Evolutionary conservation across 352 stramenopile species (phyloP).

Genomic region (Globisporangium parvum): DNA sequence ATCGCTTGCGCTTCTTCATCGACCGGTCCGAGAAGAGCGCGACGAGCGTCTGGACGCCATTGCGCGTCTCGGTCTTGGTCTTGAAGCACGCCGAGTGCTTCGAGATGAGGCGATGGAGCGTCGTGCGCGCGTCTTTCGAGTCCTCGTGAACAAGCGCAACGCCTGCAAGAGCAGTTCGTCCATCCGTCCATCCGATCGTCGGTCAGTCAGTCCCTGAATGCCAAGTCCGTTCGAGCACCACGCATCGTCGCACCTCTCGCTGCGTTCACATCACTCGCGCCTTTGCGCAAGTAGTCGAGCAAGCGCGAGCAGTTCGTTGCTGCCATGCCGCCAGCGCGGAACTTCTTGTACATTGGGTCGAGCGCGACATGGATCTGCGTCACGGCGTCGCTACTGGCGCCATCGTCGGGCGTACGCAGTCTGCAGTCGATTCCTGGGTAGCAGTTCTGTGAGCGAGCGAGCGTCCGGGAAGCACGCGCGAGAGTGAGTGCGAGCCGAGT

Average conservation of each 20-base stretch:
- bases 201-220: not conserved
- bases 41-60: conserved; percentile 38
- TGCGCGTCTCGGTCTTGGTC: conserved; percentile 51
- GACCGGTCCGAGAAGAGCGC: conserved; percentile 57
- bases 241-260: conserved; percentile 22
- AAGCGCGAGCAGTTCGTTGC: conserved; percentile 41
- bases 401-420: conserved; percentile 20
- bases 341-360: conserved; percentile 70
- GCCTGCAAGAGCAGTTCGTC: conserved; percentile 18
- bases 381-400: not conserved
- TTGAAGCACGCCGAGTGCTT: conserved; percentile 50
- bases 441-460: conserved; percentile 28
- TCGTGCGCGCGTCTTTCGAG: conserved; percentile 52
- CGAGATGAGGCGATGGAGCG: conserved; percentile 58
- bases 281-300: conserved; percentile 52
- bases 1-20: conserved; percentile 69
- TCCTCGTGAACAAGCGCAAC: conserved; percentile 53
- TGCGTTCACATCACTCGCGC: conserved; percentile 26
- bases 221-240: not conserved
- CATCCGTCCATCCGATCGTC: not conserved
- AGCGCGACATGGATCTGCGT: conserved; percentile 44
- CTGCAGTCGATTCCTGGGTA: conserved; percentile 67
- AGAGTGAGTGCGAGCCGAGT: not conserved
- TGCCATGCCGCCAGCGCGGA: conserved; percentile 42
- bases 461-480: not conserved